These are phyloP conservation scores for Phytophthora pinifolia DNA, from an alignment of 352 stramenopile species.

Conservation along the genomic window DNA sequence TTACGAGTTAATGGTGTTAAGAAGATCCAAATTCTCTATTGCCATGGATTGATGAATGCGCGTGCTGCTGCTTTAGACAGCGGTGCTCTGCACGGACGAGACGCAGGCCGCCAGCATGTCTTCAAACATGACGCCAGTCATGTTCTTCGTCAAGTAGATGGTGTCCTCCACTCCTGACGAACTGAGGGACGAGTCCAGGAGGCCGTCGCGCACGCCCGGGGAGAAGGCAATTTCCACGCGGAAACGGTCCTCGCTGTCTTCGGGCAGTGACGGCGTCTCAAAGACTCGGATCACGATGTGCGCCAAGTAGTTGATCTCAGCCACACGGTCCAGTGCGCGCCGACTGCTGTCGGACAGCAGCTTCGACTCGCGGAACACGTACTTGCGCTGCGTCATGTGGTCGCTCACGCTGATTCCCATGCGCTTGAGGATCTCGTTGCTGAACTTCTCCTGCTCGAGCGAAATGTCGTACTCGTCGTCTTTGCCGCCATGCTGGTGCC, in stretches of 20 bases:
- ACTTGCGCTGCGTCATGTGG: conserved; percentile 77
- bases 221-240: conserved; percentile 88
- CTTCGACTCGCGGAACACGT: conserved; percentile 80
- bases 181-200: conserved; percentile 16
- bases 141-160: conserved; percentile 85
- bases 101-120: conserved; percentile 87
- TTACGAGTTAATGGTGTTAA: neutral
- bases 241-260: conserved; percentile 84
- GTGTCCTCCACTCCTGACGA: conserved; percentile 53
- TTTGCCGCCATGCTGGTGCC: conserved; percentile 53
- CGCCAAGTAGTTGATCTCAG: conserved; percentile 98
- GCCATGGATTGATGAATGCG: conserved; percentile 9
- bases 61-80: conserved; percentile 20
- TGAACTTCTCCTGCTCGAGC: conserved; percentile 80
- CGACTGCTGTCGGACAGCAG: conserved; percentile 76
- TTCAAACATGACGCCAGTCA: conserved; percentile 88
- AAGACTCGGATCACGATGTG: conserved; percentile 99
- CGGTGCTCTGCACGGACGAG: conserved; percentile 61
- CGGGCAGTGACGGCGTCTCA: conserved; percentile 90
- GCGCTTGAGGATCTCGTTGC: conserved; percentile 81
- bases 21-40: conserved; percentile 20
- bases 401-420: conserved; percentile 87
- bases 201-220: conserved; percentile 57
- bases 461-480: conserved; percentile 76
- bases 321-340: conserved; percentile 80